phyloP scores from a whole-genome alignment of 306 rosid species.

The Myrica gale region DNA sequence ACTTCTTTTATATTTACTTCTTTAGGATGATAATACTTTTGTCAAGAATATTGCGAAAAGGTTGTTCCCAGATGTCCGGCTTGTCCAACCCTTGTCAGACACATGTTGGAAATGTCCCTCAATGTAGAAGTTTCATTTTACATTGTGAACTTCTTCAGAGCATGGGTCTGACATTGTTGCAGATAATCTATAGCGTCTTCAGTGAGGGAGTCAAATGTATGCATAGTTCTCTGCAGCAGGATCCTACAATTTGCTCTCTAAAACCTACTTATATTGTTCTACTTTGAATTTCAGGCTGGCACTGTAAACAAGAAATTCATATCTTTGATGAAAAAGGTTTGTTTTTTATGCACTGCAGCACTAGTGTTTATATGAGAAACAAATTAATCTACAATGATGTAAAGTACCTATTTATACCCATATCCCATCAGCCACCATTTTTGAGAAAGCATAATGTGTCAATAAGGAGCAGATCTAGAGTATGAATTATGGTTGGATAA shows the following conservation, averaged over 20 bases:
- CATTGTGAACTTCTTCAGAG: not conserved
- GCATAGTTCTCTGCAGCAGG: slow-evolving; percentile 3
- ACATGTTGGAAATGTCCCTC: not conserved
- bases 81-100: not conserved
- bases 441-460: not conserved
- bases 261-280: slow-evolving; percentile 16
- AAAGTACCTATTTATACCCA: not conserved
- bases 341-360: slow-evolving; percentile 28
- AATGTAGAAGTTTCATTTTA: not conserved
- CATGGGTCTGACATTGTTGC: not conserved
- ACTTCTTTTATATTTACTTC: not conserved
- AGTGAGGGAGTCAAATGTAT: not conserved
- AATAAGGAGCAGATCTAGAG: not conserved
- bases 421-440: not conserved
- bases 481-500: no score
- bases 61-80: no score
- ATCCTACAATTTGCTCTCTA: slow-evolving; percentile 8
- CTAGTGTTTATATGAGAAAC: not conserved
- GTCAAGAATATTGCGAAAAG: no score
- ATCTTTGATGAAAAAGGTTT: slow-evolving; percentile 88
- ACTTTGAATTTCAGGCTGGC: slow-evolving; percentile 58
- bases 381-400: not conserved
- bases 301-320: slow-evolving; percentile 58
- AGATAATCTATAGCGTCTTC: not conserved
- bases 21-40: not conserved